Conservation (phyloP, 352 stramenopile genomes). For the Phytophthora megakarya region DNA sequence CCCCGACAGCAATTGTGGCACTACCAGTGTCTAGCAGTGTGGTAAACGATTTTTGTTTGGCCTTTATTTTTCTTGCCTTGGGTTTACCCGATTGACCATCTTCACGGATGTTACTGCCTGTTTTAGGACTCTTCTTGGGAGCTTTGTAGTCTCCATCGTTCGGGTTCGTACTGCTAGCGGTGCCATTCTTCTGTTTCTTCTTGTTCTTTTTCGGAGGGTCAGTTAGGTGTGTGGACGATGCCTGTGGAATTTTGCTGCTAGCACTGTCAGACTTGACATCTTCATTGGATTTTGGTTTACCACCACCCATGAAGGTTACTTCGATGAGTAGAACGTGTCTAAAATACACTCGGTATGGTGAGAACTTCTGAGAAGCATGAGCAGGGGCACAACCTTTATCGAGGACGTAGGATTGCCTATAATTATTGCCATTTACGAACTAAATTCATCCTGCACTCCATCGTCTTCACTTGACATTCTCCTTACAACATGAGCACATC, state of each 20-base stretch:
- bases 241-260: background rate
- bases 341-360: constrained; percentile 9
- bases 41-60: constrained; percentile 18
- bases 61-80: constrained; percentile 8
- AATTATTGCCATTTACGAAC: constrained; percentile 8
- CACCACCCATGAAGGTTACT: constrained; percentile 11
- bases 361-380: background rate
- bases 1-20: constrained; percentile 8
- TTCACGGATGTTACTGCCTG: no score
- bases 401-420: constrained; percentile 3
- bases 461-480: background rate
- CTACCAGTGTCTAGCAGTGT: constrained; percentile 7
- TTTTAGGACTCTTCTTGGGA: constrained; percentile 20
- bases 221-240: background rate
- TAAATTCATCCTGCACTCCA: constrained; percentile 2
- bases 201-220: constrained; percentile 14
- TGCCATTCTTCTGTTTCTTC: constrained; percentile 27
- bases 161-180: background rate
- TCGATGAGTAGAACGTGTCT: background rate
- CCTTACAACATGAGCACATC: constrained; percentile 15
- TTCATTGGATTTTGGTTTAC: constrained; percentile 9
- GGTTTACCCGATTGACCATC: background rate
- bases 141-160: constrained; percentile 8
- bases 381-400: background rate
- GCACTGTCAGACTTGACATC: constrained; percentile 11